A percentile compares a stretch with the other conserved stretches of the same genome.
Conservation (phyloP, 2,329 filamentous ascomycete species). For the Colletotrichum liaoningense region DNA sequence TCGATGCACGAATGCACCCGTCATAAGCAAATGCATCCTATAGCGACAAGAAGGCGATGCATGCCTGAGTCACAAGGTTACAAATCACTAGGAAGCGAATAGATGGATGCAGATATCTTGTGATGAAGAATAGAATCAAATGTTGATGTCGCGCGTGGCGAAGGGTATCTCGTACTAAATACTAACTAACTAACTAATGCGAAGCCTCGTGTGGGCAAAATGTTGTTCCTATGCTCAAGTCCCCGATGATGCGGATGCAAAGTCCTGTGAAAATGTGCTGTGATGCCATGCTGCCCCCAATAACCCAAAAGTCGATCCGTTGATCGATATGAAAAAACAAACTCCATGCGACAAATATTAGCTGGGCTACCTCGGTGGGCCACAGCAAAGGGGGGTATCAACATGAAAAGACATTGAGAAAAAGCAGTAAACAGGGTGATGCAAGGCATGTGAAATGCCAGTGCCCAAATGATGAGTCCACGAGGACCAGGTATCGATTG, state of each 20-base stretch:
- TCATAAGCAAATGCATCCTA: neutral
- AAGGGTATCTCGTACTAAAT: slow-evolving; percentile 36
- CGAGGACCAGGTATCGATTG: slow-evolving; percentile 14
- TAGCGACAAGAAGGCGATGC: neutral
- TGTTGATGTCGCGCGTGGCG: slow-evolving; percentile 32
- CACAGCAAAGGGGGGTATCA: slow-evolving; percentile 32
- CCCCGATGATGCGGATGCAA: slow-evolving; percentile 27
- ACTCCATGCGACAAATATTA: slow-evolving; percentile 28
- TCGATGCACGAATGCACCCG: neutral
- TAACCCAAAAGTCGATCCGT: slow-evolving; percentile 15
- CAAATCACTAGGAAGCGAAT: neutral
- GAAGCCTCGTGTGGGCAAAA: slow-evolving; percentile 21
- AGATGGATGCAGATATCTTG: neutral
- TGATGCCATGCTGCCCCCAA: slow-evolving; percentile 25
- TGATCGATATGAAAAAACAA: slow-evolving; percentile 18
- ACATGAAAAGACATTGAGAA: slow-evolving; percentile 12
- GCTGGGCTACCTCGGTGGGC: slow-evolving; percentile 15
- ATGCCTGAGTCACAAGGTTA: neutral
- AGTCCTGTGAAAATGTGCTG: slow-evolving; percentile 14
- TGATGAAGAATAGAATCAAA: slow-evolving; percentile 20
- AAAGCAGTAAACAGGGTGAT: neutral
- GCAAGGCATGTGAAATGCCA: slow-evolving; percentile 27
- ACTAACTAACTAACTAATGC: slow-evolving; percentile 17
- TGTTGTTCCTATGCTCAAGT: neutral
- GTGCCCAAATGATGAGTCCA: slow-evolving; percentile 27